Base-by-base conservation (phyloP, 805 yeast genomes). In the Suhomyces sp. region DNA sequence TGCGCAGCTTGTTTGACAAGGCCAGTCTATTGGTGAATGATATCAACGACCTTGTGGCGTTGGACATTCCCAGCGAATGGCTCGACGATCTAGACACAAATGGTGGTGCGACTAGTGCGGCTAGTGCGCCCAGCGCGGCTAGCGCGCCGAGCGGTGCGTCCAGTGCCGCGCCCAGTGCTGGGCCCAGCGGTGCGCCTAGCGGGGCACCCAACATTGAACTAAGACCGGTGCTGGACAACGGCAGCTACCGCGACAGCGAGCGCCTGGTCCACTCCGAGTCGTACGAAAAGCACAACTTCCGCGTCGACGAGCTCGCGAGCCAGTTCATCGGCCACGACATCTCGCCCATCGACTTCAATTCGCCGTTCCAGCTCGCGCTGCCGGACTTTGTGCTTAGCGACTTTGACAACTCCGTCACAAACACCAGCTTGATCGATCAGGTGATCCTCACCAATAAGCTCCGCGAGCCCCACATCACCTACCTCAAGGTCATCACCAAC, bases 21-120 rank as follows among this genome's bases (percentile, higher is more conserved):
- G 78, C 76, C 17, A 62, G 63, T 44, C 38, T 63, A 15, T 61
- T 73, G 50, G 72, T 73, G 10, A 66, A 60, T 51, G 77, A 71
- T 51, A 66, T 72, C 52, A 63, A 62, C 52, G 65, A 62, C 40
- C 50, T 67, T 33, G 63, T 65, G 22, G 31, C 57, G 5, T 45
- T 60, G 22, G 64, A 59, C 23, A 42, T 60, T 1, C 27, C 27
- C 5, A 35, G 10, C 15, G 48, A 46, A 13, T 46, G 31, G 22
- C 27, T 31, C 23, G 19, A 27, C 15, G 29, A 10, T 27, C 19
- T 13, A 2, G 26, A 2, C 29, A 8, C 29, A 9, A 27, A 9
- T 27, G 29, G 12, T 27, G 29, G 12, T 9, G 19, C 19, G 19
- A 9, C 2, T 9, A 4, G 29, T 19, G 15, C 17, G 8, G 19